Conservation (phyloP, 306 rosid species). For the Castanea mollissima region DNA sequence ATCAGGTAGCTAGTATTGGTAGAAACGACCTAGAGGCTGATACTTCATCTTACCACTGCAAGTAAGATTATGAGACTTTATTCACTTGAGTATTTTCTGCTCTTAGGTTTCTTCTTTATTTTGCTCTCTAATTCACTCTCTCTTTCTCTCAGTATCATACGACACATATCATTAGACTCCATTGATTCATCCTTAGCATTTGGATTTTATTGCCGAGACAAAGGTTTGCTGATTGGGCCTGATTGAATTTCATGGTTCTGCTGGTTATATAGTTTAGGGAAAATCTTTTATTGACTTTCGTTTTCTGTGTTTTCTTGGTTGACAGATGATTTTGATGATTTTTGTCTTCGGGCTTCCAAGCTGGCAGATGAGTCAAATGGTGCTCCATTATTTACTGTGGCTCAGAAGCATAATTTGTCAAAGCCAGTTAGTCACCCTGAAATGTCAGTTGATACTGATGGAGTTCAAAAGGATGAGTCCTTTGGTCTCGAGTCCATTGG, state of each 20-base stretch:
- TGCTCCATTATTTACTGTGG: conserved; percentile 89
- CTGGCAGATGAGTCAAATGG: conserved; percentile 83
- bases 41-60: conserved; percentile 90
- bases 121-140: not conserved
- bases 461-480: conserved; percentile 36
- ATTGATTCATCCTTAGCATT: conserved; percentile 94
- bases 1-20: conserved; percentile 58
- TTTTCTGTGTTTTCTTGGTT: conserved; percentile 12
- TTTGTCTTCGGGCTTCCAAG: conserved; percentile 72
- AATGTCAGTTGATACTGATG: conserved; percentile 33
- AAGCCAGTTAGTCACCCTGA: conserved; percentile 39
- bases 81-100: conserved; percentile 4
- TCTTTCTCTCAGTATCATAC: conserved; percentile 43
- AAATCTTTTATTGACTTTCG: conserved; percentile 2
- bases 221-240: conserved; percentile 51
- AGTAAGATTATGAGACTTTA: conserved; percentile 40
- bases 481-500: conserved; percentile 23
- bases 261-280: not conserved
- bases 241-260: conserved; percentile 11
- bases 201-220: conserved; percentile 93
- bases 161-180: conserved; percentile 70
- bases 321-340: conserved; percentile 80
- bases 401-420: conserved; percentile 44
- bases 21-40: conserved; percentile 58
- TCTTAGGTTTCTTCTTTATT: not conserved